These are phyloP conservation scores for Pichia sp. DNA, from an alignment of 1,139 yeast species.

Conservation along the genomic window DNA sequence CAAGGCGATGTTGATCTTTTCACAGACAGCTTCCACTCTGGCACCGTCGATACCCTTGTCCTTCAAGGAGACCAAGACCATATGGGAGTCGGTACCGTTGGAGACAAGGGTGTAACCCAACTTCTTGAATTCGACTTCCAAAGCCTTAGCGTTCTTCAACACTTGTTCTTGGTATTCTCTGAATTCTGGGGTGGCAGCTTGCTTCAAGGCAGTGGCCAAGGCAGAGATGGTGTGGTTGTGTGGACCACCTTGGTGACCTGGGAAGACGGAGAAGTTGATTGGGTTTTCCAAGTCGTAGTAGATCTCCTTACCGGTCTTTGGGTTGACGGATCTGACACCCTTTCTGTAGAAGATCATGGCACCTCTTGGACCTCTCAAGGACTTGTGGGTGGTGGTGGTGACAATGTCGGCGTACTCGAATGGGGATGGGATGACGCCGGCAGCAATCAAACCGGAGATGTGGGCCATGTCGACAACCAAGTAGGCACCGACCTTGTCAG, in stretches of 20 bases:
- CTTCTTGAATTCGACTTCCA: constrained; percentile 67
- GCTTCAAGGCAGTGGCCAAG: constrained; percentile 92
- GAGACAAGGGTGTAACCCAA: constrained; percentile 82
- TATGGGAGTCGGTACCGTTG: constrained; percentile 94
- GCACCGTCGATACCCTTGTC: constrained; percentile 96
- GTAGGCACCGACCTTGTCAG: constrained; percentile 95
- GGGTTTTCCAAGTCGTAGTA: constrained; percentile 88
- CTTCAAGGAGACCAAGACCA: constrained; percentile 85
- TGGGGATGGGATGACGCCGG: constrained; percentile 95
- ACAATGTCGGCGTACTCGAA: constrained; percentile 95
- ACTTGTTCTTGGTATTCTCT: constrained; percentile 87
- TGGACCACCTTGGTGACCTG: constrained; percentile 99
- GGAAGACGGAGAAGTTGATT: constrained; percentile 97
- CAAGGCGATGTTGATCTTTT: constrained; percentile 90
- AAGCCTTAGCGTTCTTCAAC: constrained; percentile 79
- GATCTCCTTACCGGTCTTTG: constrained; percentile 88
- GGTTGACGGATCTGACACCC: constrained; percentile 84
- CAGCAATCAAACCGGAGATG: constrained; percentile 92
- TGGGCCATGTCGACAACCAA: constrained; percentile 98
- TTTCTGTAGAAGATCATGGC: constrained; percentile 98
- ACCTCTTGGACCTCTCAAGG: constrained; percentile 98
- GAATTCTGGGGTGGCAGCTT: constrained; percentile 89
- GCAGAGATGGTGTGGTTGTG: constrained; percentile 98
- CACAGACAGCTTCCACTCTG: constrained; percentile 92
- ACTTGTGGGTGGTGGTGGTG: constrained; percentile 97